These are phyloP conservation scores for Neltuma alba DNA, from an alignment of 306 rosid species.

Conservation along the genomic window DNA sequence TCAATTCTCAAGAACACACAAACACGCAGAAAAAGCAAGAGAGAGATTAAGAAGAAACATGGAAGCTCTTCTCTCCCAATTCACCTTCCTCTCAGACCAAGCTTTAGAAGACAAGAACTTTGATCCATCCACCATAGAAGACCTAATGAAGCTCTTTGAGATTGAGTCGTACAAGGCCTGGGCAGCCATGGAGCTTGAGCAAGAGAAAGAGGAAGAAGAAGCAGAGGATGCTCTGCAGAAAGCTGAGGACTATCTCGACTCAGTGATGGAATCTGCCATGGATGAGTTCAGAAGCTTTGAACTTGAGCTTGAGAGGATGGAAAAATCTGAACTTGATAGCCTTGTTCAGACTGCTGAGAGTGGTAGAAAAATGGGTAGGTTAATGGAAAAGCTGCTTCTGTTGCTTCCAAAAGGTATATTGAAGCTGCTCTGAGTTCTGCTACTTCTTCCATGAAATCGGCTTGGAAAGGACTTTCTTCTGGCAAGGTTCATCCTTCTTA, in stretches of 20 bases:
- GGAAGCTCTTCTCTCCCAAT: constrained; percentile 82
- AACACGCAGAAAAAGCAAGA: not conserved
- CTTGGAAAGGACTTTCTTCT: constrained; percentile 79
- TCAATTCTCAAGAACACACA: not conserved
- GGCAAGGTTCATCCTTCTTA: constrained; percentile 89
- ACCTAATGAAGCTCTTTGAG: constrained; percentile 85
- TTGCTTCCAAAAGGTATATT: constrained; percentile 76
- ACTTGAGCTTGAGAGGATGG: constrained; percentile 61
- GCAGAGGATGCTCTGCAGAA: constrained; percentile 58
- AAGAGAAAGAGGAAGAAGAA: constrained; percentile 54
- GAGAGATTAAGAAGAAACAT: constrained; percentile 10
- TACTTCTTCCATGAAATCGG: constrained; percentile 87
- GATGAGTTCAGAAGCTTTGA: constrained; percentile 82
- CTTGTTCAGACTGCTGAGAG: constrained; percentile 60
- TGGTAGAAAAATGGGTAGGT: constrained; percentile 70
- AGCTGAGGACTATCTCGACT: constrained; percentile 75
- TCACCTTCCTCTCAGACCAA: constrained; percentile 72
- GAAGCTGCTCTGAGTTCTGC: constrained; percentile 82
- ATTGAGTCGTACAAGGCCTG: constrained; percentile 91
- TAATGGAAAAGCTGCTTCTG: constrained; percentile 69
- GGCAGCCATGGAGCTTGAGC: constrained; percentile 80
- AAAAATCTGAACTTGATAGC: constrained; percentile 48
- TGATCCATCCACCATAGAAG: constrained; percentile 78
- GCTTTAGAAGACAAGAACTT: constrained; percentile 77
- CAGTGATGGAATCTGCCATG: constrained; percentile 88